Evolutionary conservation across 2,329 filamentous ascomycete species (phyloP).

Genomic region (Neonectria magnoliae): DNA sequence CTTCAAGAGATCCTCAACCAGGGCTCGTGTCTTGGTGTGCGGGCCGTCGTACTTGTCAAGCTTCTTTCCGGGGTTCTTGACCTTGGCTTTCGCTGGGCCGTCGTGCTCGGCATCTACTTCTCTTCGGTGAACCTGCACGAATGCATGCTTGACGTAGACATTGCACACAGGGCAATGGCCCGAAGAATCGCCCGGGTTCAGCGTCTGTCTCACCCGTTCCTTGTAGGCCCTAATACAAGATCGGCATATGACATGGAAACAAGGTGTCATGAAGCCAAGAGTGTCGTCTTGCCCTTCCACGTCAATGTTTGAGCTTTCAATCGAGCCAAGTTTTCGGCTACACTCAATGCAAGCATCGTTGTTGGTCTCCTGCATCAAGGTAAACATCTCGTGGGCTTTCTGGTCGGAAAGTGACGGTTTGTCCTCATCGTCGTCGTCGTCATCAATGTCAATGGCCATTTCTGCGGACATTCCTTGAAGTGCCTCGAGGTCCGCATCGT

Average conservation of each 20-base stretch:
- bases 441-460: constrained; percentile 89
- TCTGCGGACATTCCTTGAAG: constrained; percentile 84
- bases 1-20: constrained; percentile 77
- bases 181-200: constrained; percentile 49
- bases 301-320: constrained; percentile 65
- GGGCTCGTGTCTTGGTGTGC: constrained; percentile 88
- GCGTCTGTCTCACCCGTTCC: constrained; percentile 57
- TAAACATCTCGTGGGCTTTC: constrained; percentile 87
- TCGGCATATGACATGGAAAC: constrained; percentile 86
- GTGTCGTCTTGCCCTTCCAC: constrained; percentile 70
- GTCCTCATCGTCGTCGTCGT: constrained; percentile 74
- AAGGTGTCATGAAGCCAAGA: constrained; percentile 84
- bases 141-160: constrained; percentile 68
- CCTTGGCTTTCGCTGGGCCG: constrained; percentile 54
- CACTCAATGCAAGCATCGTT: constrained; percentile 79
- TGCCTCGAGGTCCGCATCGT: constrained; percentile 81
- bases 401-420: constrained; percentile 69
- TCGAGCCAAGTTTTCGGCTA: constrained; percentile 68
- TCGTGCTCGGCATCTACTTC: constrained; percentile 67
- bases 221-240: constrained; percentile 73
- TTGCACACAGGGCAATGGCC: constrained; percentile 77
- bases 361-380: constrained; percentile 84
- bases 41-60: constrained; percentile 81
- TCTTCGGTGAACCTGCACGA: constrained; percentile 74
- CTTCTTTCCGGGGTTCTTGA: constrained; percentile 59